phyloP scores from a whole-genome alignment of 2,329 filamentous ascomycete genomes.

The Dactylonectria macrodidyma region DNA sequence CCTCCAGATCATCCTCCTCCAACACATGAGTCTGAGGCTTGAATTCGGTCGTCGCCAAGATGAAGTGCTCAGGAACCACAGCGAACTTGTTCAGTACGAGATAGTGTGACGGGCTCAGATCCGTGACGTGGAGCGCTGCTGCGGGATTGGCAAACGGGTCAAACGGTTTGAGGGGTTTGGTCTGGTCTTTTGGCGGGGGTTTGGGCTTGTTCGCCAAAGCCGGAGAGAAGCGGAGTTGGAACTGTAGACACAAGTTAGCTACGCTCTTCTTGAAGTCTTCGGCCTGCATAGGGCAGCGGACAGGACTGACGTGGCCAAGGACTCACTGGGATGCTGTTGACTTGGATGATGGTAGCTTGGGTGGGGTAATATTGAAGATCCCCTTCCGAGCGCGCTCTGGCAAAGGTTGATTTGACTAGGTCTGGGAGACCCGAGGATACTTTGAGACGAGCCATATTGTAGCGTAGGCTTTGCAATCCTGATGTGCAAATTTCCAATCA shows the following conservation, averaged over 20 bases:
- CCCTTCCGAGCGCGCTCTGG: slow-evolving; percentile 61
- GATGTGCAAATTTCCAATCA: neutral
- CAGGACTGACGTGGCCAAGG: neutral
- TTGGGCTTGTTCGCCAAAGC: slow-evolving; percentile 78
- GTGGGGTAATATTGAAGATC: slow-evolving; percentile 70
- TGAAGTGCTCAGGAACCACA: slow-evolving; percentile 79
- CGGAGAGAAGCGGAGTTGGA: slow-evolving; percentile 81
- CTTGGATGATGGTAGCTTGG: slow-evolving; percentile 63
- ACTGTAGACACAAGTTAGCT: slow-evolving; percentile 60
- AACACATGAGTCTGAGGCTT: slow-evolving; percentile 76
- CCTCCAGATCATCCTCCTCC: slow-evolving; percentile 71
- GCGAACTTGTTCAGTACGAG: slow-evolving; percentile 84
- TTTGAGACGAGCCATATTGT: slow-evolving; percentile 57
- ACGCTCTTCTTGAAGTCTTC: neutral
- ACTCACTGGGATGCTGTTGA: slow-evolving; percentile 61
- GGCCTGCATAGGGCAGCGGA: neutral
- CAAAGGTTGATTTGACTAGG: slow-evolving; percentile 66
- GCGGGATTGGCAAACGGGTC: slow-evolving; percentile 78
- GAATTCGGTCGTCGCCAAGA: slow-evolving; percentile 76
- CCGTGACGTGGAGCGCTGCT: slow-evolving; percentile 66
- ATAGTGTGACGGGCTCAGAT: slow-evolving; percentile 69
- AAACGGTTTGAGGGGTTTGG: slow-evolving; percentile 57
- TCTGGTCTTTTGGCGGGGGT: slow-evolving; percentile 51
- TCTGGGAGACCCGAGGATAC: slow-evolving; percentile 64
- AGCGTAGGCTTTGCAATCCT: neutral